A percentile compares a stretch with the other conserved stretches of the same genome.
Conservation (phyloP, 78 protist species). For the Fonticula alba region DNA sequence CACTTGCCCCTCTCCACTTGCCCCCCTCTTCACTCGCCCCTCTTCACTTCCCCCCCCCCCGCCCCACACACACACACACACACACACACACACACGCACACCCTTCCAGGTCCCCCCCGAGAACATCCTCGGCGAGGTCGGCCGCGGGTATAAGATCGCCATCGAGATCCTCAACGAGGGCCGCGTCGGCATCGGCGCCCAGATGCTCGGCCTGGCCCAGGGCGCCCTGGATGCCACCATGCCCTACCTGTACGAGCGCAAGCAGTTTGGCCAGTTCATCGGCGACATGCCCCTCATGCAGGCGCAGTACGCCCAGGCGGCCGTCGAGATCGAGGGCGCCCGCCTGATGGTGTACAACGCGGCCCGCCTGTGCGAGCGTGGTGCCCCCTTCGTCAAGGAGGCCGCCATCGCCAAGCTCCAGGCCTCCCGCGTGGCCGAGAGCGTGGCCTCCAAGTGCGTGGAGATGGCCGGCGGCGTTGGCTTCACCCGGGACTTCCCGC, state of each 20-base stretch:
- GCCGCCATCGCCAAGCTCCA: conserved; percentile 81
- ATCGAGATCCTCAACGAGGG: conserved; percentile 70
- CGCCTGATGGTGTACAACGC: conserved; percentile 65
- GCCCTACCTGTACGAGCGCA: conserved; percentile 46
- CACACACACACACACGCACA: too few relatives aligned
- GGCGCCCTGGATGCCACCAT: conserved; percentile 65
- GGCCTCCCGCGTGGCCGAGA: conserved; percentile 5
- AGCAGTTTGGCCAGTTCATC: conserved; percentile 44
- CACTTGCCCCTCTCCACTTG: too few relatives aligned
- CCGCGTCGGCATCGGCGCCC: conserved; percentile 79
- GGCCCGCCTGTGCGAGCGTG: conserved; percentile 49
- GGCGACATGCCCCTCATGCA: conserved; percentile 55
- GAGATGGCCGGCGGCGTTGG: conserved; percentile 82
- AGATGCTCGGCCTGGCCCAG: conserved; percentile 78
- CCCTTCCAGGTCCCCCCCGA: background rate
- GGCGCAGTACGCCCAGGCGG: conserved; percentile 48
- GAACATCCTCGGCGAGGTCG: conserved; percentile 42
- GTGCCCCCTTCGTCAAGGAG: conserved; percentile 45
- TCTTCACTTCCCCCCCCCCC: too few relatives aligned
- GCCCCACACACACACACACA: too few relatives aligned
- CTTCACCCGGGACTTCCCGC: conserved; percentile 59
- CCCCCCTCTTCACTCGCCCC: too few relatives aligned
- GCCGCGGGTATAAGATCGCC: conserved; percentile 76
- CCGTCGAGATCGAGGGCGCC: conserved; percentile 53
- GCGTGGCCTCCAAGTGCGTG: conserved; percentile 24